Evolutionary conservation across 306 rosid species (phyloP).

Genomic region (Cucurbita pepo): DNA sequence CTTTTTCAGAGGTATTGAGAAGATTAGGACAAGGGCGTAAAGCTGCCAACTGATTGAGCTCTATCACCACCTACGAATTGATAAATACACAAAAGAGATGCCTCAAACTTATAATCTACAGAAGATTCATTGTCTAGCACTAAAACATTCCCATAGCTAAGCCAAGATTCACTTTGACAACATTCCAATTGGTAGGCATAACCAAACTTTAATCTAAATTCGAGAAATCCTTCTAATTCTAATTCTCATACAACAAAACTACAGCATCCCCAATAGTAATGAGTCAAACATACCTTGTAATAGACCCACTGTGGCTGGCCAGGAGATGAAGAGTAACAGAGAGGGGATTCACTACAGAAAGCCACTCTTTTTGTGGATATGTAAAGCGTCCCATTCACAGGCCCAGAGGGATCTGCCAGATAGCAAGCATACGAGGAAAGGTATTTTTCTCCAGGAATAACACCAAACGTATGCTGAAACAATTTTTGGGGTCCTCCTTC

Average conservation of each 20-base stretch:
- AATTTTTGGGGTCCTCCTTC: conserved; percentile 48
- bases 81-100: background rate
- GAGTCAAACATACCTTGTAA: conserved; percentile 37
- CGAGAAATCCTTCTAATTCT: background rate
- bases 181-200: background rate
- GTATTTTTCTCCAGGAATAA: conserved; percentile 44
- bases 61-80: conserved; percentile 33
- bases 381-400: conserved; percentile 52
- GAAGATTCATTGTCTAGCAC: no score
- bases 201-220: background rate
- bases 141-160: background rate
- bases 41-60: conserved; percentile 28
- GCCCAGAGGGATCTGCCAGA: conserved; percentile 41
- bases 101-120: background rate
- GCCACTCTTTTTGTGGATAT: conserved; percentile 53
- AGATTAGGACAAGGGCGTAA: conserved; percentile 32
- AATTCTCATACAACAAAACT: background rate
- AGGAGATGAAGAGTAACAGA: conserved; percentile 22
- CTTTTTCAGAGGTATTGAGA: conserved; percentile 39
- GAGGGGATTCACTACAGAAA: conserved; percentile 67
- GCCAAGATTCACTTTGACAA: background rate
- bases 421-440: conserved; percentile 48
- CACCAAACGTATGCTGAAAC: conserved; percentile 40
- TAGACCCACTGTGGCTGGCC: conserved; percentile 19
- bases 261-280: background rate